phyloP scores from a whole-genome alignment of 1,139 yeast genomes.

The Suhomyces wounanorum region DNA sequence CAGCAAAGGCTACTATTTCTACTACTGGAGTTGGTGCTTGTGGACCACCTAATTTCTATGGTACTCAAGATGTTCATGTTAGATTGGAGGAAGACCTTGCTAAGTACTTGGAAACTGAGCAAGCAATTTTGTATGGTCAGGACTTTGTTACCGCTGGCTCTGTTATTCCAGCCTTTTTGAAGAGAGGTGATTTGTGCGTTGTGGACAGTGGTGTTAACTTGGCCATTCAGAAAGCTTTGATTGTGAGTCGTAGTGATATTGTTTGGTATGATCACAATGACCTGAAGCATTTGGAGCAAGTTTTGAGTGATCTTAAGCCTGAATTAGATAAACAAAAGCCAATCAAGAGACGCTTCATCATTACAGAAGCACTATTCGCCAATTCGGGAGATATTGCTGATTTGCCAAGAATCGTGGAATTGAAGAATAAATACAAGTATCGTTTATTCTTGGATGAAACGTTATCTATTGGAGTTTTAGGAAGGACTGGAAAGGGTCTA shows the following conservation, averaged over 20 bases:
- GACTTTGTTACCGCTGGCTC: slow-evolving; percentile 90
- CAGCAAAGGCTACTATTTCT: slow-evolving; percentile 60
- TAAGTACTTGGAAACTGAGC: slow-evolving; percentile 71
- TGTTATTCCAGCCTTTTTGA: slow-evolving; percentile 94
- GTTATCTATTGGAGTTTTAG: slow-evolving; percentile 82
- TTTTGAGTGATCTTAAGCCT: slow-evolving; percentile 65
- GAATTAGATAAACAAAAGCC: slow-evolving; percentile 67
- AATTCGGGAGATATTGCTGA: slow-evolving; percentile 81
- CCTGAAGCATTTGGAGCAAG: slow-evolving; percentile 73
- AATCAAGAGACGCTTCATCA: slow-evolving; percentile 80
- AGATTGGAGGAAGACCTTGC: slow-evolving; percentile 78
- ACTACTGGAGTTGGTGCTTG: slow-evolving; percentile 96
- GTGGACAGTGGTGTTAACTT: slow-evolving; percentile 81
- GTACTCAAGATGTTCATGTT: slow-evolving; percentile 90
- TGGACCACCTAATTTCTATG: slow-evolving; percentile 98
- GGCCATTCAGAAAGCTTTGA: slow-evolving; percentile 84
- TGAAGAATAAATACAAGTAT: slow-evolving; percentile 80
- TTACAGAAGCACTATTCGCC: slow-evolving; percentile 87
- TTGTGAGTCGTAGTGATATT: slow-evolving; percentile 82
- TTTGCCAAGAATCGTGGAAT: slow-evolving; percentile 65
- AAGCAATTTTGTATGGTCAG: slow-evolving; percentile 87
- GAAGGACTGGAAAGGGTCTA: slow-evolving; percentile 83
- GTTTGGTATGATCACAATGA: slow-evolving; percentile 89
- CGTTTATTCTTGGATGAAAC: slow-evolving; percentile 87
- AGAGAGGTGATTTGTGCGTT: slow-evolving; percentile 90